Base-by-base conservation (phyloP, 1,284 basidiomycete genomes). In the Papiliotrema flavescens region DNA sequence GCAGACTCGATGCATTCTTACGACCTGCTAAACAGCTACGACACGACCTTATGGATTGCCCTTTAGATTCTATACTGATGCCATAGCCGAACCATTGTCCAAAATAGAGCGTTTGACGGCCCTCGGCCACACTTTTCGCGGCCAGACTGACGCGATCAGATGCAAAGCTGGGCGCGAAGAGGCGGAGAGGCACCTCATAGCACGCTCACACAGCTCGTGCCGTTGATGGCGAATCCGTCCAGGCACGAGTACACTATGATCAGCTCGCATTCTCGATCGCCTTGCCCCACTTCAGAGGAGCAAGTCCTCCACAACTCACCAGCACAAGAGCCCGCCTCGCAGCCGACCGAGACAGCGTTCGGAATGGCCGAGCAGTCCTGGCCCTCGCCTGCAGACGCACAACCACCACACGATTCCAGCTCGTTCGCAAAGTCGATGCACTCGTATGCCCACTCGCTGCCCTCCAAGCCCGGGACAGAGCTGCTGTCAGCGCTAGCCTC, bases 351-450 rank as follows among this genome's bases (percentile, higher is more conserved):
- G 79, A 81, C 81, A 8, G 81, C 83, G 61, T 84, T 81, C 39
- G 76, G 62, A 59, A 90, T 87, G 34, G 79, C 71, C 32, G 83
- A 84, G 76, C 88, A 90, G 72, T 90, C 85, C 65, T 82, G 77
- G 32, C 88, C 88, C 49, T 80, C 70, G 34, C 84, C 83, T 26
- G 79, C 74, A 8, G 82, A 80, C 4, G 81, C 74, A 69, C 88
- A 90, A 41, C 89, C 89, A 65, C 88, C 88, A 71, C 88, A 90
- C 47, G 64, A 71, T 51, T 77, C 73, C 54, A 78, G 66, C 47
- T 78, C 74, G 32, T 65, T 65, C 15, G 56, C 48, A 39, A 65
- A 66, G 65, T 79, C 76, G 63, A 79, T 58, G 63, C 78, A 79
- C 60, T 78, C 76, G 69, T 70, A 78, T 9, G 66, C 39, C 67